Conservation (phyloP, 164 flowering plant species). For the Vitis cinerea region DNA sequence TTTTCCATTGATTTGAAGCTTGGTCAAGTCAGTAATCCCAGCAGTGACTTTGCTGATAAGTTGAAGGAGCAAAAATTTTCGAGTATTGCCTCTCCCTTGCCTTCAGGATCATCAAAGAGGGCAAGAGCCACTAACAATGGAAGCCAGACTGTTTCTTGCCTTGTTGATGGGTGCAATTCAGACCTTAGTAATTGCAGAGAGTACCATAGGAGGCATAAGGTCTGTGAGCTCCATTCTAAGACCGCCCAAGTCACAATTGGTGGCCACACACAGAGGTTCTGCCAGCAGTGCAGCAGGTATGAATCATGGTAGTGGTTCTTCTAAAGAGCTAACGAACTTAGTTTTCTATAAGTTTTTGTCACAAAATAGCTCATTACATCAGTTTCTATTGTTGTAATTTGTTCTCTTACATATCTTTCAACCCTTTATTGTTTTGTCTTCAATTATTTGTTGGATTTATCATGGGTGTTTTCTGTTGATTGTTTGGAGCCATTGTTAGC, state of each 20-base stretch:
- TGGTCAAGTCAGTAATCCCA: conserved; percentile 41
- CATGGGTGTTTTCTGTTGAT: not conserved
- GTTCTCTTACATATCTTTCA: not conserved
- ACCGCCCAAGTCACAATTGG: conserved; percentile 60
- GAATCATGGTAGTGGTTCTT: not conserved
- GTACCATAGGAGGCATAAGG: conserved; percentile 84
- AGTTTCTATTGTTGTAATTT: conserved; percentile 1
- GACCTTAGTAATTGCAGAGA: conserved; percentile 81
- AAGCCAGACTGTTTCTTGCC: conserved; percentile 44
- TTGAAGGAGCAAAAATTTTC: conserved; percentile 18
- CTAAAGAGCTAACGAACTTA: not conserved
- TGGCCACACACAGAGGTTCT: conserved; percentile 74
- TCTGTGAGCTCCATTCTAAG: conserved; percentile 81
- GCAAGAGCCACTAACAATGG: conserved; percentile 44
- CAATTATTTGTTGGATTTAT: not conserved
- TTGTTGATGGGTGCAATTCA: conserved; percentile 74
- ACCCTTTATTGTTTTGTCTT: conserved; percentile 1
- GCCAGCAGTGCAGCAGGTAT: conserved; percentile 94
- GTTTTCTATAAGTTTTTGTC: not conserved
- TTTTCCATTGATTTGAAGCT: conserved; percentile 67
- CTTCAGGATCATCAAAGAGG: conserved; percentile 54
- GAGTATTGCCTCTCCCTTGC: too few relatives aligned
- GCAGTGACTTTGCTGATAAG: conserved; percentile 18
- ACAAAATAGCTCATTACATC: not conserved
- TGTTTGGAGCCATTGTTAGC: too few relatives aligned